Evolutionary conservation across 768 basidiomycete species (phyloP).

Genomic region (Strobilomyces confusus): DNA sequence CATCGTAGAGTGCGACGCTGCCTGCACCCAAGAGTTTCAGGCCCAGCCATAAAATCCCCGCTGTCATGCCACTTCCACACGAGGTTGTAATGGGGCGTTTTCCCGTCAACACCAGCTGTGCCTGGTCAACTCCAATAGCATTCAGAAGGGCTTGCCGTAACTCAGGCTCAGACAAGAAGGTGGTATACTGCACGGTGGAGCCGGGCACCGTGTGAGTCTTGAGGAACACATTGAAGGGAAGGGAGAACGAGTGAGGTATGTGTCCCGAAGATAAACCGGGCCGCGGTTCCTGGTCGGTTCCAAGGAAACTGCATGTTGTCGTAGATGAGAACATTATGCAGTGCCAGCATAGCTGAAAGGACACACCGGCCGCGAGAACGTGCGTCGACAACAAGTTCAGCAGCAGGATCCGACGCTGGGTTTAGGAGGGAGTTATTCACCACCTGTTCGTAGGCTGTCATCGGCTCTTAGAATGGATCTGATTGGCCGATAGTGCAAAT

Average conservation of each 20-base stretch:
- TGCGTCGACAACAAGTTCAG: conserved; percentile 83
- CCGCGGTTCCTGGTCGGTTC: conserved; percentile 84
- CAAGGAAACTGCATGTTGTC: conserved; percentile 57
- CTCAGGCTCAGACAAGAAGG: conserved; percentile 52
- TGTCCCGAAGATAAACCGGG: conserved; percentile 87
- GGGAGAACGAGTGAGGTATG: conserved; percentile 80
- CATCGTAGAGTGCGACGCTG: conserved; percentile 81
- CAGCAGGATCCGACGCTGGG: conserved; percentile 38
- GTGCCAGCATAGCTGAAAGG: background rate
- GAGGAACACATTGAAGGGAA: conserved; percentile 81
- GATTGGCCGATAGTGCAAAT: conserved; percentile 32
- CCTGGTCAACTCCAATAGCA: conserved; percentile 57
- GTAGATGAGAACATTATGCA: conserved; percentile 2
- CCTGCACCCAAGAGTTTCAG: conserved; percentile 64
- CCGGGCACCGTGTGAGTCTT: conserved; percentile 33
- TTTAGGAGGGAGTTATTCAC: conserved; percentile 60
- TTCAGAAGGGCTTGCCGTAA: conserved; percentile 57
- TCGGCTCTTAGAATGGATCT: conserved; percentile 11
- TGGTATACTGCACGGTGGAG: conserved; percentile 49
- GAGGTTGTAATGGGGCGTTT: conserved; percentile 61
- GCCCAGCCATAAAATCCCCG: conserved; percentile 91
- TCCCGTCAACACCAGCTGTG: conserved; percentile 57
- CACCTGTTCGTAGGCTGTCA: conserved; percentile 75
- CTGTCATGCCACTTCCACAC: conserved; percentile 99
- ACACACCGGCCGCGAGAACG: conserved; percentile 74